Evolutionary conservation across 805 yeast genomes (phyloP), one percentile per base, ranked within the genome.

Genomic region (Candida insectorum): DNA sequence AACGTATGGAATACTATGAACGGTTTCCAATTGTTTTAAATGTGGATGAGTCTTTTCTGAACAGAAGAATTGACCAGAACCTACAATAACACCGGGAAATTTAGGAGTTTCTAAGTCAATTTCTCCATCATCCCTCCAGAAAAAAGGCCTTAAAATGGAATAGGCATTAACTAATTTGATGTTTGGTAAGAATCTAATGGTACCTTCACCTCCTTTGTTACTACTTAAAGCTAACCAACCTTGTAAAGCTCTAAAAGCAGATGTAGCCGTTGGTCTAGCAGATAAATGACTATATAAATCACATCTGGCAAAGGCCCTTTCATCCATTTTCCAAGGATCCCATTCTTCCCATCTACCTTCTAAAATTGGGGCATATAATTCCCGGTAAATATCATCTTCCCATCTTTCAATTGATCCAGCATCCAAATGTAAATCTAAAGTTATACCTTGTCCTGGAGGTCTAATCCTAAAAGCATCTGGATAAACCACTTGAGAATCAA

Each of bases 391-490:
- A 6, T 37, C 43, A 42, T 67, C 71, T 43, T 65, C 71, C 73
- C 73, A 67, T 28, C 72, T 43, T 41, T 65, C 71, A 21, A 65
- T 47, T 2, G 69, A 56, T 10, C 69, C 63, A n/a, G 65, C 53
- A 39, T 69, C 73, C n/a, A 55, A 46, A 34, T 69, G 73, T 15
- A 65, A 57, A 19, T 60, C 63, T 25, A 67, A 51, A 4, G 65
- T 36, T 17, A 50, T 43, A 13, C 38, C 41, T 19, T 51, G 56
- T 6, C 72, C 72, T 0, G 72, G 69, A 8, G 48, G 47, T 27
- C 73, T 49, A 25, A 68, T 60, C 31, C 73, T 48, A 22, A 66
- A 47, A 14, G 71, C 46, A 44, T 69, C 73, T n/a, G 69, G 69
- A 41, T 69, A 69, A 10, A 57, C 50, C 14, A 67, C 47, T 24